phyloP scores from a whole-genome alignment of 148 eudicot species.

The Cornus suecica region DNA sequence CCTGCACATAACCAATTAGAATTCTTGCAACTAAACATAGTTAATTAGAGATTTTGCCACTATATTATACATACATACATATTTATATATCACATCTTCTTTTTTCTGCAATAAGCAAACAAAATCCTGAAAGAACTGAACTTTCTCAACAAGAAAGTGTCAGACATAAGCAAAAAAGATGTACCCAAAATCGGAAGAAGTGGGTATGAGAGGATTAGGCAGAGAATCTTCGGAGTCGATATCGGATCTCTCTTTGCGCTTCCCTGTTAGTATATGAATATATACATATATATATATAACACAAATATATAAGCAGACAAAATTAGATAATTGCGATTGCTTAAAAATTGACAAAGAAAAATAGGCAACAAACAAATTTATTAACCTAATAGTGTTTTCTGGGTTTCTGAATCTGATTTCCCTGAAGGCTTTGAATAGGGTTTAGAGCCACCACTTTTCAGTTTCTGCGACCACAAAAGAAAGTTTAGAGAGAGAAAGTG shows the following conservation, averaged over 20 bases:
- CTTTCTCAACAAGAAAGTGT: neutral
- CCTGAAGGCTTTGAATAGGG: constrained; percentile 17
- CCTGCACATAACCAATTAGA: too few relatives aligned
- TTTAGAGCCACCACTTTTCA: constrained; percentile 38
- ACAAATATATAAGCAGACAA: neutral
- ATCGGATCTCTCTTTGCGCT: constrained; percentile 59
- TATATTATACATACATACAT: too few relatives aligned
- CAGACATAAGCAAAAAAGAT: neutral
- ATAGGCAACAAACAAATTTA: neutral
- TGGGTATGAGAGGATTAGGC: constrained; percentile 50
- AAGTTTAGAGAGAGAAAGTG: neutral
- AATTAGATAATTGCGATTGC: neutral
- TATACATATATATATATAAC: neutral
- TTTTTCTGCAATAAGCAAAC: neutral
- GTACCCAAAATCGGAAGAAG: constrained; percentile 68
- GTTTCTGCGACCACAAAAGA: constrained; percentile 39
- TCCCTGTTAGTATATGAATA: constrained; percentile 41
- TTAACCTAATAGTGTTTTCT: constrained; percentile 41
- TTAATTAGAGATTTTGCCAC: neutral
- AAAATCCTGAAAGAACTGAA: neutral
- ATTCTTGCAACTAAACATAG: too few relatives aligned
- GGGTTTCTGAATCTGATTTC: constrained; percentile 15
- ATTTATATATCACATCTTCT: too few relatives aligned
- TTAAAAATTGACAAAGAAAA: neutral
- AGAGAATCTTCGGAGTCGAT: constrained; percentile 27